Base-by-base conservation (phyloP, 352 stramenopile species). In the Globisporangium polare region DNA sequence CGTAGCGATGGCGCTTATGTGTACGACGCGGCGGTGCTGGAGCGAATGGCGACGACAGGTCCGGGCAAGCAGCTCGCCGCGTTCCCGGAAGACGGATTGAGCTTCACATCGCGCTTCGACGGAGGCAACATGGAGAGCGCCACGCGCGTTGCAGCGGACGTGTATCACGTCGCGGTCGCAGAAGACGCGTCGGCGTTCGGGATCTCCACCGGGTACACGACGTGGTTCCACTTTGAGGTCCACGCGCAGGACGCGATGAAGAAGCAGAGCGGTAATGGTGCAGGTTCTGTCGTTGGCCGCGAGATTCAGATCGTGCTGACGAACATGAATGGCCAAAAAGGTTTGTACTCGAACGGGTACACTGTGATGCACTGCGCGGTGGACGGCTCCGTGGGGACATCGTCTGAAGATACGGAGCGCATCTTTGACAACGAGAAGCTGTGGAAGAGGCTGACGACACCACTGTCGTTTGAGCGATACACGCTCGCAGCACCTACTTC, bases 221-320 rank as follows among this genome's bases (percentile, higher is more conserved):
- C 71, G 18, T 83, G 74, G 74, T 83, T 82, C 47, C 67, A 83
- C 54, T 83, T 83, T 58, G 67, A 78, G 53, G 49, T 72, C 20
- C 20, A 42, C 6, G 13, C 15, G 51, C 17, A 53, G 10, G 29
- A 31, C 51, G 29, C 2, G 29, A 26, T 7, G 4, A 20, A 27
- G 42, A 63, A 17, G 6, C 24, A 39, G 12, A 39, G 13, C n/a
- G 22, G 24, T 15, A 61, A 52, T 43, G 13, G 9, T 17, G 35
- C 33, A 33, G 29, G 29, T 31, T 42, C n/a, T 42, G 45, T 22
- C 10, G 22, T 13, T 59, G 42, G 39, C 43, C 50, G 22, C 2
- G 59, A 71, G 20, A 57, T 83, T 4, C 43, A 49, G 15, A 18
- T 83, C 15, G 56, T 61, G 29, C 60, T 83, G 13, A 54, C 63